Evolutionary conservation across 2,329 filamentous ascomycete species (phyloP).

Genomic region (Fusarium incarnatum): DNA sequence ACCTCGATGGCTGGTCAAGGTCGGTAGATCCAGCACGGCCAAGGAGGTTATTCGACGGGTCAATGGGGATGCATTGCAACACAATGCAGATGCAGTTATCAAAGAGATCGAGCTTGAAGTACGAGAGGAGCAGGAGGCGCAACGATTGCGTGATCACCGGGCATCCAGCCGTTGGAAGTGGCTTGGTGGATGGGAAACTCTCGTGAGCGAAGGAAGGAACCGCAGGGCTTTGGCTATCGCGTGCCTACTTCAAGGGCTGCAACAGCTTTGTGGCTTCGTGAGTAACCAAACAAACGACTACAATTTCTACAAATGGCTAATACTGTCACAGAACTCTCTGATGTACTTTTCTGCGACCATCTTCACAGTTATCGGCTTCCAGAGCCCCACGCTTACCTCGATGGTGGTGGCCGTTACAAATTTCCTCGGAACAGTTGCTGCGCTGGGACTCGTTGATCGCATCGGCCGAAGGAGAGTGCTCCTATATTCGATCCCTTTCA

Average conservation of each 20-base stretch:
- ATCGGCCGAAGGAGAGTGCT: constrained; percentile 84
- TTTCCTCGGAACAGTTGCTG: constrained; percentile 81
- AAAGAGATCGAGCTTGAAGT: constrained; percentile 80
- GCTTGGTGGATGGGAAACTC: constrained; percentile 63
- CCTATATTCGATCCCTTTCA: constrained; percentile 84
- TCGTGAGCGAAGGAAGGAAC: constrained; percentile 70
- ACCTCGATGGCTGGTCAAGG: constrained; percentile 85
- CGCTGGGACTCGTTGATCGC: constrained; percentile 80
- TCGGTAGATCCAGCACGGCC: constrained; percentile 71
- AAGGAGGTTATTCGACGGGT: constrained; percentile 73
- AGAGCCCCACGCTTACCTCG: constrained; percentile 81
- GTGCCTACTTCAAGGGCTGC: constrained; percentile 85
- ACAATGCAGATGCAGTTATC: constrained; percentile 69
- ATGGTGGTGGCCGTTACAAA: constrained; percentile 86
- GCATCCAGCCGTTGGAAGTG: constrained; percentile 49
- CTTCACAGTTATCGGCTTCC: constrained; percentile 81
- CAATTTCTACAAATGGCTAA: constrained; percentile 5
- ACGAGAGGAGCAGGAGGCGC: constrained; percentile 71
- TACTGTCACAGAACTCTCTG: constrained; percentile 73
- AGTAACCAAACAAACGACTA: constrained; percentile 47
- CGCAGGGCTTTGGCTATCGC: constrained; percentile 84
- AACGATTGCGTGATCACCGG: constrained; percentile 51
- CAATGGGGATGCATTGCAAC: constrained; percentile 63
- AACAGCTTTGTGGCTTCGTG: constrained; percentile 89
- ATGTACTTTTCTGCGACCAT: constrained; percentile 94